Conservation (phyloP, 2,329 filamentous ascomycete genomes). For the Sordariomycetes sp. region DNA sequence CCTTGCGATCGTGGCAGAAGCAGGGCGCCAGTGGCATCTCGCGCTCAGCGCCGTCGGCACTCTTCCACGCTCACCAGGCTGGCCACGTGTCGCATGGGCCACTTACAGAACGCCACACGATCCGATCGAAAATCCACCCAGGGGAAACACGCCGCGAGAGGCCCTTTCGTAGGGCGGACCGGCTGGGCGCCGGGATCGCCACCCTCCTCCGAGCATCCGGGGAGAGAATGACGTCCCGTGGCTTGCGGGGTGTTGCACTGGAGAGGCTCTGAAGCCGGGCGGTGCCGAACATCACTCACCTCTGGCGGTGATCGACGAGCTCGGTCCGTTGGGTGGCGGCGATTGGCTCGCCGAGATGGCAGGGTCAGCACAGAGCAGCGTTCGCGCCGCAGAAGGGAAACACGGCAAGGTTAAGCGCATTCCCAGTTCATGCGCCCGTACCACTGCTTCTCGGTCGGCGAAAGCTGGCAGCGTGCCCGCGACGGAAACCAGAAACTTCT, state of each 20-base stretch:
- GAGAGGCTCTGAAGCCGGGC: not conserved
- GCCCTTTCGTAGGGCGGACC: not conserved
- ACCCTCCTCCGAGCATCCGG: not conserved
- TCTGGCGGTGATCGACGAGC: not conserved
- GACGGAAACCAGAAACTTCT: not conserved
- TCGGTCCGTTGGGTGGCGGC: not conserved
- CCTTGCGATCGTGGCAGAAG: not conserved
- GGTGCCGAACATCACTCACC: not conserved
- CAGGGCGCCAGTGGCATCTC: not conserved
- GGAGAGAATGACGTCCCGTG: not conserved
- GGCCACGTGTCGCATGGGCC: not conserved
- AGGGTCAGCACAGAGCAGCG: slow-evolving; percentile 1
- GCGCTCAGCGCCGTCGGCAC: not conserved
- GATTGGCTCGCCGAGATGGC: not conserved
- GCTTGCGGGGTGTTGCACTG: not conserved
- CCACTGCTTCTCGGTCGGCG: not conserved
- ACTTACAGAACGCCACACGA: not conserved
- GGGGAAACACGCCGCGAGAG: not conserved
- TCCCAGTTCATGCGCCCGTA: not conserved
- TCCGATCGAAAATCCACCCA: not conserved
- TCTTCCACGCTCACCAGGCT: not conserved
- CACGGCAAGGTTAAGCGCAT: not conserved
- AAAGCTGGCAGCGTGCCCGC: not conserved
- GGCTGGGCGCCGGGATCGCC: not conserved
- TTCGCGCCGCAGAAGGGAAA: not conserved